Base-by-base conservation (phyloP, 2,329 filamentous ascomycete species). In the Claviceps africana region DNA sequence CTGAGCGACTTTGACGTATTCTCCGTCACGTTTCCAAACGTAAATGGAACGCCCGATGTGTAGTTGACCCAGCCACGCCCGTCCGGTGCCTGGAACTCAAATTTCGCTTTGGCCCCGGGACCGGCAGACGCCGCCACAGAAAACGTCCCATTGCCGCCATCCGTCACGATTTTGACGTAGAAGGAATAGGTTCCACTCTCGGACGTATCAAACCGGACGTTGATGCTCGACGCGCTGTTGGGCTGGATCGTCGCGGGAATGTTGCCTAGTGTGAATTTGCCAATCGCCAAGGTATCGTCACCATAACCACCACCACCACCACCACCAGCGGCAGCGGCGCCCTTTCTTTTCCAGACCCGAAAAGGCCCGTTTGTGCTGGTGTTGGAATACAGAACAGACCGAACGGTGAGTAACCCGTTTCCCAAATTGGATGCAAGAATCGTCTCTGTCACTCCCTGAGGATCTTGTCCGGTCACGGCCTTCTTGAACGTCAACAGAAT, bases 81-180 rank as follows among this genome's bases (percentile, higher is more conserved):
- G 57, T 80, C 75, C 0, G 66, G 59, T 0, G 67, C 74, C 59
- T 81, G 73, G 60, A 81, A 81, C 57, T 81, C 73, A 4, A 82
- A 61, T 1, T 77, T 59, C 0, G 75, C 76, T 0, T 64, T 64
- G 0, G 79, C 73, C 0, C 72, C 63, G 1, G 71, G 70, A 0
- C 76, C 77, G 8, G 76, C 70, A 1, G 71, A 69, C 15, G 69
- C 78, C 0, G 74, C 64, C 15, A 80, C 65, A 30, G 70, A 69
- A 11, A 81, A 64, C 0, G 71, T 66, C 15, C 68, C 66, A 45
- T 64, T 72, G 0, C 78, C 78, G 10, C 77, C 78, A 50, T 67
- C 65, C 0, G 76, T 74, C 15, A 61, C 58, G 3, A 79, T 66
- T 19, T 65, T 67, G 49, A 79, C 56, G 56, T 73, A 81, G 22